Conservation (phyloP, 345 rosid genomes). For the Eucalyptus marginata region DNA sequence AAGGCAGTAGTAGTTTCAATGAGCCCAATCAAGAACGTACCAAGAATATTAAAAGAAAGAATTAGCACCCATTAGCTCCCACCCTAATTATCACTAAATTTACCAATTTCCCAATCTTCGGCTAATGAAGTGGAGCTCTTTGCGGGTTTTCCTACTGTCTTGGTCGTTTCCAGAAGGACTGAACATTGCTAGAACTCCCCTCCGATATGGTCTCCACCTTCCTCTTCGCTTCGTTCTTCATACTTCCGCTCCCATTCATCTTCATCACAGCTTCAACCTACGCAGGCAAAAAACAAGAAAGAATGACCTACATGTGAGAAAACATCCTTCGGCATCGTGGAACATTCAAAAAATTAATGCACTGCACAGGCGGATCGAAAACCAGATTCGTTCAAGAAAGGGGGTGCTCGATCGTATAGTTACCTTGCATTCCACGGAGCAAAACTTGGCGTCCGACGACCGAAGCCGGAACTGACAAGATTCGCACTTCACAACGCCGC, state of each 20-base stretch:
- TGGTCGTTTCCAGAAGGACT: not conserved
- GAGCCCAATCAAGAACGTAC: not conserved
- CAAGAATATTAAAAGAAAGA: not conserved
- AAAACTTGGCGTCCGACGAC: not conserved
- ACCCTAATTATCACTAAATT: not conserved
- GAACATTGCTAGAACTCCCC: not conserved
- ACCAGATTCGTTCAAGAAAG: not conserved
- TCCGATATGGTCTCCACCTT: not conserved
- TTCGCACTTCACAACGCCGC: not conserved
- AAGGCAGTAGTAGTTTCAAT: not conserved
- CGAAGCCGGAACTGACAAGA: not conserved
- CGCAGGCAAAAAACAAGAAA: not conserved
- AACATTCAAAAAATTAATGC: not conserved
- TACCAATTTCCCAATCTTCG: not conserved
- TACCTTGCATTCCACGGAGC: not conserved
- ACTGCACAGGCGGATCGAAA: not conserved
- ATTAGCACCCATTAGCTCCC: not conserved
- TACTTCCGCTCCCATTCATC: not conserved
- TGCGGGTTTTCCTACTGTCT: not conserved
- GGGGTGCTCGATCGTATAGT: not conserved
- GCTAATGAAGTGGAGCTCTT: not conserved
- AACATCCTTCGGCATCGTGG: not conserved
- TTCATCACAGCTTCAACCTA: not conserved
- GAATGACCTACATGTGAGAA: no score
- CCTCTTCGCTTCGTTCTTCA: not conserved